Evolutionary conservation across 2,329 filamentous ascomycete genomes (phyloP).

Genomic region (Aspergillus sp.): DNA sequence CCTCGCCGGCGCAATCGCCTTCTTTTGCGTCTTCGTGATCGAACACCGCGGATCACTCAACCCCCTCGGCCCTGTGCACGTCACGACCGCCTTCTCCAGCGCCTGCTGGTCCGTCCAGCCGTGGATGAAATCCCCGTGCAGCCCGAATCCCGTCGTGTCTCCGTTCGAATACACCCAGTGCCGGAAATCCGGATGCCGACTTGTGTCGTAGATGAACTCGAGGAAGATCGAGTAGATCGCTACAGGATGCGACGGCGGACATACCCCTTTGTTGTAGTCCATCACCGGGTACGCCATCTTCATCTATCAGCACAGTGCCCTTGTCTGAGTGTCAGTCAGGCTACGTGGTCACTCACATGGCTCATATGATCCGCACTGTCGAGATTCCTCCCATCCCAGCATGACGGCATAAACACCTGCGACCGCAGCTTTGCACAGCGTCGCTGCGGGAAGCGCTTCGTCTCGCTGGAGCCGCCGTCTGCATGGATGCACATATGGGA

Average conservation of each 20-base stretch:
- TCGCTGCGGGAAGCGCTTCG: constrained; percentile 62
- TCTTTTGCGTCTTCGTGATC: constrained; percentile 14
- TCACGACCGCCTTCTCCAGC: constrained; percentile 37
- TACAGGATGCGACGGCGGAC: constrained; percentile 46
- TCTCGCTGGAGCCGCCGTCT: constrained; percentile 43
- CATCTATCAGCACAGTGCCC: neutral
- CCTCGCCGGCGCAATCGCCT: constrained; percentile 6
- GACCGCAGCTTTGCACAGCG: constrained; percentile 24
- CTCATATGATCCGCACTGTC: constrained; percentile 32
- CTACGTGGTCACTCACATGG: constrained; percentile 23
- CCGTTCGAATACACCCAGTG: constrained; percentile 49
- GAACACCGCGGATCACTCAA: constrained; percentile 14
- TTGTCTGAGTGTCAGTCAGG: too few relatives aligned
- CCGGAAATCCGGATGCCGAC: constrained; percentile 46
- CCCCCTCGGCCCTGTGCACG: constrained; percentile 16
- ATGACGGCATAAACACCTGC: constrained; percentile 38
- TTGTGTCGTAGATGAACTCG: constrained; percentile 57
- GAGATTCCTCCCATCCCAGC: constrained; percentile 36
- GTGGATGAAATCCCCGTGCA: constrained; percentile 55
- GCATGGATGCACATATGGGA: constrained; percentile 57
- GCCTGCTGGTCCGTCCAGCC: constrained; percentile 44
- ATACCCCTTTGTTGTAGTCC: constrained; percentile 33
- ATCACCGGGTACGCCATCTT: constrained; percentile 33
- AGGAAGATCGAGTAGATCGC: constrained; percentile 60
- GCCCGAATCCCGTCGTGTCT: constrained; percentile 51